phyloP scores from a whole-genome alignment of 768 basidiomycete species.

The Leccinum subtestaceum region DNA sequence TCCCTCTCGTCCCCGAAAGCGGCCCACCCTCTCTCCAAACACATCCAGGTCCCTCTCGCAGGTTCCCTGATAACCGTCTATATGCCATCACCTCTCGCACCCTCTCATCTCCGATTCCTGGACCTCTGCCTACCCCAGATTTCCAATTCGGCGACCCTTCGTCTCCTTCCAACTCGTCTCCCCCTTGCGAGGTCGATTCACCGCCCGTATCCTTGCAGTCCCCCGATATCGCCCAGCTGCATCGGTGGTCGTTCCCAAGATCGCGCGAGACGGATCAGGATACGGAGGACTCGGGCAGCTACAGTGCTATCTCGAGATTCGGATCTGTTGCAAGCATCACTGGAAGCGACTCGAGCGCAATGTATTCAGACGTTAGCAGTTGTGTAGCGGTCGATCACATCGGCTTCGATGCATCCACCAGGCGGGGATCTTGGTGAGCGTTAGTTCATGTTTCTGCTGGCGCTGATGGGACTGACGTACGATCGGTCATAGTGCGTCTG shows the following conservation, averaged over 20 bases:
- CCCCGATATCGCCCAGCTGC: constrained; percentile 41
- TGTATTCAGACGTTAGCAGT: constrained; percentile 45
- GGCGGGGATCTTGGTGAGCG: constrained; percentile 33
- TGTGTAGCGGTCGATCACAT: constrained; percentile 32
- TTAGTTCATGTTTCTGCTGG: constrained; percentile 12
- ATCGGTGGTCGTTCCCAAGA: constrained; percentile 44
- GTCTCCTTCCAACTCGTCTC: constrained; percentile 47
- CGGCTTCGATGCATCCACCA: constrained; percentile 32
- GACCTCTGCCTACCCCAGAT: constrained; percentile 58
- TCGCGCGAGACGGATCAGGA: constrained; percentile 44
- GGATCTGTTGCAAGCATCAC: constrained; percentile 59
- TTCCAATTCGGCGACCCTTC: constrained; percentile 64
- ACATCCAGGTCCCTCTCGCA: constrained; percentile 16
- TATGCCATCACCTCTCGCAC: constrained; percentile 49
- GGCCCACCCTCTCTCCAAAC: constrained; percentile 12
- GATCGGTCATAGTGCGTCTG: constrained; percentile 27
- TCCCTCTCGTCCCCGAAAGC: constrained; percentile 30
- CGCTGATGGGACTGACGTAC: constrained; percentile 23
- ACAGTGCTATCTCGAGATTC: constrained; percentile 49
- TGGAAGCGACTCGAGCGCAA: constrained; percentile 57
- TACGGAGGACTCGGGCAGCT: constrained; percentile 50
- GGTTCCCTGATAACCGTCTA: constrained; percentile 44
- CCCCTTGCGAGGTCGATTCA: constrained; percentile 44
- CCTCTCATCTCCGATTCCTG: constrained; percentile 45
- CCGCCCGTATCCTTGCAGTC: constrained; percentile 33